Evolutionary conservation across 2,329 filamentous ascomycete genomes (phyloP).

Genomic region (Sporothrix brasiliensis): DNA sequence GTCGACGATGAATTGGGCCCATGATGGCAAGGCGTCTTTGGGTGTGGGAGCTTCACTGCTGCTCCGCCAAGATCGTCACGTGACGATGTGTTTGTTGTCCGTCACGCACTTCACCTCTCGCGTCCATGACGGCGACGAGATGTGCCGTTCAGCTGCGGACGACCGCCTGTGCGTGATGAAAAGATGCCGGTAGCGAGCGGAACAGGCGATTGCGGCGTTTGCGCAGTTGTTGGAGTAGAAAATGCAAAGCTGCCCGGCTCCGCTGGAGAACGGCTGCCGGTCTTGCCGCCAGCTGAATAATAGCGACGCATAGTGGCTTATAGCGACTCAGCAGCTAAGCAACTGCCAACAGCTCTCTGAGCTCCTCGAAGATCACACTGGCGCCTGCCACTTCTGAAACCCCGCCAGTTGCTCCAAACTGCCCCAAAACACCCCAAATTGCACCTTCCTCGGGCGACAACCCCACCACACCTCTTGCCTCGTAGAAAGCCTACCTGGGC

Average conservation of each 20-base stretch:
- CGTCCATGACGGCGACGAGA: not conserved
- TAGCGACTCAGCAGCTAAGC: no score
- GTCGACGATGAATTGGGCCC: not conserved
- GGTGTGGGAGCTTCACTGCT: no score
- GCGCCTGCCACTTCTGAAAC: constrained; percentile 14
- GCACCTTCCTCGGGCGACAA: constrained; percentile 9
- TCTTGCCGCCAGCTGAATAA: constrained; percentile 25
- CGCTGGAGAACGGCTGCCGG: not conserved
- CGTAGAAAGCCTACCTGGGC: not conserved
- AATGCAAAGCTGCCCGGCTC: not conserved
- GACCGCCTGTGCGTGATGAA: not conserved
- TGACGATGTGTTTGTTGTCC: not conserved
- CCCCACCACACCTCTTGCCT: constrained; percentile 13
- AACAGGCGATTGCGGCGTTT: constrained; percentile 8
- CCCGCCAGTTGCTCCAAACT: constrained; percentile 6
- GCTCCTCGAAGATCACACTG: not conserved
- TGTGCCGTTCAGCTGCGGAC: not conserved
- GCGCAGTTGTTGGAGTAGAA: not conserved
- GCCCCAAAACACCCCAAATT: not conserved
- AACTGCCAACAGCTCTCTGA: not conserved
- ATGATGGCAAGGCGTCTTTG: no score
- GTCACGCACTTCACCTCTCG: not conserved
- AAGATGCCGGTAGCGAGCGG: not conserved
- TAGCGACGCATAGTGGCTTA: no score
- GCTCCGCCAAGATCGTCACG: not conserved